phyloP scores from a whole-genome alignment of 345 rosid genomes.

The Eucalyptus pauciflora region DNA sequence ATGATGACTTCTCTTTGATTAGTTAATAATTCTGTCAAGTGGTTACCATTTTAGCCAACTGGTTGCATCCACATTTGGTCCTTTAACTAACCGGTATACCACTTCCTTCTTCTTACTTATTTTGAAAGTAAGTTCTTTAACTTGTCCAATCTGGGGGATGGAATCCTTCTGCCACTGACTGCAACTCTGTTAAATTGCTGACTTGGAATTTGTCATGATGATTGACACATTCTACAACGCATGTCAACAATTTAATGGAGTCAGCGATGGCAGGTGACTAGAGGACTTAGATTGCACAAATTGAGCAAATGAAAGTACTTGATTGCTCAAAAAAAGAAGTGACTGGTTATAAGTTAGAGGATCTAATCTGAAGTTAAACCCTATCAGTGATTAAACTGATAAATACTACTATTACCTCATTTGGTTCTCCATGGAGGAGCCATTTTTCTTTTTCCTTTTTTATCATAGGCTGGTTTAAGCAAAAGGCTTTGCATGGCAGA shows the following conservation, averaged over 20 bases:
- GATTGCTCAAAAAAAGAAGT: neutral
- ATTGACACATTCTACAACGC: neutral
- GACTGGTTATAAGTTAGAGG: neutral
- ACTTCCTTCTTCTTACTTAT: neutral
- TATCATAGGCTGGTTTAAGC: neutral
- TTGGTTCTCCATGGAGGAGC: neutral
- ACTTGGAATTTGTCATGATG: neutral
- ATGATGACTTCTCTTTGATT: neutral
- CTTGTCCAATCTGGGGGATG: neutral
- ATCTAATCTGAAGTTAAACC: neutral
- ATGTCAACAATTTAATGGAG: neutral
- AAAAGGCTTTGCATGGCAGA: neutral
- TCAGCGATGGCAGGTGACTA: neutral
- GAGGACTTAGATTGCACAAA: neutral
- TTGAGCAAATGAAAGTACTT: neutral
- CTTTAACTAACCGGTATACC: neutral
- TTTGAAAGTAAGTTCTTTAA: neutral
- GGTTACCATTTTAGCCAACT: neutral
- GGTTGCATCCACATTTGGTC: neutral
- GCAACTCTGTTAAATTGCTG: neutral
- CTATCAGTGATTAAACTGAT: neutral
- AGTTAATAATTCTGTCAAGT: neutral
- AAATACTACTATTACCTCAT: neutral
- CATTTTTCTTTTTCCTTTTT: neutral
- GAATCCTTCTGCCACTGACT: neutral